Conservation (phyloP, 768 basidiomycete species). For the Phlegmacium glaucopus region DNA sequence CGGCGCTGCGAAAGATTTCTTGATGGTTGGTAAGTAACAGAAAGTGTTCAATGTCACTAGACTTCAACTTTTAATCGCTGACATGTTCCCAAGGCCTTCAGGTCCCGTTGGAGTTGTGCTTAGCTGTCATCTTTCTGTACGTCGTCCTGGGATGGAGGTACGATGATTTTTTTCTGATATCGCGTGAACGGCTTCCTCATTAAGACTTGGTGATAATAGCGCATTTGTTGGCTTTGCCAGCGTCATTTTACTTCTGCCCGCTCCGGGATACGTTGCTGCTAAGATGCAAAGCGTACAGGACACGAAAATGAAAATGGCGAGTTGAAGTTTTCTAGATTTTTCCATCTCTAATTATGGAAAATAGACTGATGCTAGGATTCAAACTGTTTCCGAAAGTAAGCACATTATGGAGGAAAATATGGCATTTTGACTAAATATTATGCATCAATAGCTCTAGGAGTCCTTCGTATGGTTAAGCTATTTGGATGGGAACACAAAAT, state of each 20-base stretch:
- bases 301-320: constrained; percentile 40
- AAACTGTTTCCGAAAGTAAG: constrained; percentile 58
- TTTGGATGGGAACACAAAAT: constrained; percentile 69
- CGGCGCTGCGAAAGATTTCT: constrained; percentile 31
- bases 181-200: not conserved
- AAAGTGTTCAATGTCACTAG: not conserved
- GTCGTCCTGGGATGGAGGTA: constrained; percentile 45
- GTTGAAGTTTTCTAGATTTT: constrained; percentile 2
- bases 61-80: constrained; percentile 8
- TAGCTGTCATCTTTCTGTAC: constrained; percentile 43
- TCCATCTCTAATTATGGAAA: constrained; percentile 17
- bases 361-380: constrained; percentile 54
- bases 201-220: constrained; percentile 3
- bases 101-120: constrained; percentile 37
- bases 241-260: constrained; percentile 49
- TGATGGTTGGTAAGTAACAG: constrained; percentile 20
- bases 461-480: constrained; percentile 71
- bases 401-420: constrained; percentile 1
- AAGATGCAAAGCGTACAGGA: constrained; percentile 44
- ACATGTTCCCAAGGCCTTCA: constrained; percentile 12
- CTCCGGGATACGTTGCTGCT: constrained; percentile 53
- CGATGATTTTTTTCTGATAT: not conserved
- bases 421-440: not conserved
- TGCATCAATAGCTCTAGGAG: constrained; percentile 41
- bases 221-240: constrained; percentile 42